Percentiles rank a stretch among this genome's conserved stretches.
Conservation (phyloP, 371 early-diverging fungal species). For the Mortierella sp. region DNA sequence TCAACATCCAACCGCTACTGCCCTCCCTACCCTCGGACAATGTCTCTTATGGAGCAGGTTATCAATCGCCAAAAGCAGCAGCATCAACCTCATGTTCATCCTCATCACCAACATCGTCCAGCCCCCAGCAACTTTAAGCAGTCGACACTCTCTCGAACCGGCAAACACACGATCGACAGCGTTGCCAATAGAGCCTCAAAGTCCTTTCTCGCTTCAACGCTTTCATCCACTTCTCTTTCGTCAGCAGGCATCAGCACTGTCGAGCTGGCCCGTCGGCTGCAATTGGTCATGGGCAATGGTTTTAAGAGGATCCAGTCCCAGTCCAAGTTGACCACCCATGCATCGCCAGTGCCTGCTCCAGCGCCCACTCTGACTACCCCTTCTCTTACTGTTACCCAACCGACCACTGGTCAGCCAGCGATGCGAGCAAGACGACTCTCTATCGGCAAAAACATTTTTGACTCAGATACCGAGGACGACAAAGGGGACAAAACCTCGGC, state of each 20-base stretch:
- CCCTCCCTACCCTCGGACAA: conserved; percentile 29
- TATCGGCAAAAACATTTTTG: conserved; percentile 44
- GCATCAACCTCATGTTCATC: conserved; percentile 20
- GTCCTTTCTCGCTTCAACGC: background rate
- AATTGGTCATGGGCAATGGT: conserved; percentile 24
- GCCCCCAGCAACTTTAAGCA: conserved; percentile 43
- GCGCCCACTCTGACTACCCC: background rate
- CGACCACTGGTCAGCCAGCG: conserved; percentile 32
- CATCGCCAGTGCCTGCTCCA: background rate
- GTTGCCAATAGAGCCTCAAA: conserved; percentile 17
- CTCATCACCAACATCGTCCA: conserved; percentile 3
- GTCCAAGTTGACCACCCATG: conserved; percentile 6
- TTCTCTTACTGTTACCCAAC: background rate
- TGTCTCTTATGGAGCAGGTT: conserved; percentile 56
- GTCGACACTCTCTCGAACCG: conserved; percentile 35
- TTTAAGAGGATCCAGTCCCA: conserved; percentile 42
- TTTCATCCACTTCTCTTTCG: background rate
- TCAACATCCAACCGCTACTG: conserved; percentile 6
- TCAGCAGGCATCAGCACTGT: conserved; percentile 23
- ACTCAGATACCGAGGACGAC: conserved; percentile 49
- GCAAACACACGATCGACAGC: conserved; percentile 21
- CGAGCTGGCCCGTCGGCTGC: conserved; percentile 41
- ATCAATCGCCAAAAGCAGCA: conserved; percentile 49
- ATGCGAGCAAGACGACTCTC: conserved; percentile 49
- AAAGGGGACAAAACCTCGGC: background rate